These are phyloP conservation scores for Steccherinum ochraceum DNA, from an alignment of 768 basidiomycete genomes.

Conservation along the genomic window DNA sequence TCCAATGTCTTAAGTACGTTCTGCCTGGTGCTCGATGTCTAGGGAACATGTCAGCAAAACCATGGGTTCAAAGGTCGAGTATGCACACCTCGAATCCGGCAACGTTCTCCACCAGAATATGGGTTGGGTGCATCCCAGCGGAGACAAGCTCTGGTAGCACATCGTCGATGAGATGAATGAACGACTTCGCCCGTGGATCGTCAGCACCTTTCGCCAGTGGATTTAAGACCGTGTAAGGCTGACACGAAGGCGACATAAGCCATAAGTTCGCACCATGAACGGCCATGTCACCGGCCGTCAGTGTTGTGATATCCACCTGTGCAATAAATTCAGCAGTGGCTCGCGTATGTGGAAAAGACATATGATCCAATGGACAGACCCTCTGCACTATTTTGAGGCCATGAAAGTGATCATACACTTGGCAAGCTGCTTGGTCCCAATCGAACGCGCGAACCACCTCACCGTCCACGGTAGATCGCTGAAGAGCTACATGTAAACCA, in stretches of 20 bases:
- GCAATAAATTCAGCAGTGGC: neutral
- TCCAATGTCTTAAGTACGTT: slow-evolving; percentile 47
- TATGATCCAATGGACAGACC: slow-evolving; percentile 27
- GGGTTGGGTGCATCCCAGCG: slow-evolving; percentile 41
- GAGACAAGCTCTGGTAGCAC: slow-evolving; percentile 55
- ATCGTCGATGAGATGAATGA: slow-evolving; percentile 59
- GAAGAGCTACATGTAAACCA: slow-evolving; percentile 65
- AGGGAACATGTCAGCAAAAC: slow-evolving; percentile 6
- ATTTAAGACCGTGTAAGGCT: slow-evolving; percentile 79
- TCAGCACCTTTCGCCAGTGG: slow-evolving; percentile 60
- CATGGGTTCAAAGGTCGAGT: neutral
- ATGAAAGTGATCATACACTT: slow-evolving; percentile 62
- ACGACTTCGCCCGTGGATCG: slow-evolving; percentile 73
- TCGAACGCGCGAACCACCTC: slow-evolving; percentile 66
- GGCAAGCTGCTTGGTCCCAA: slow-evolving; percentile 73
- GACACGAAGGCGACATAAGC: slow-evolving; percentile 79
- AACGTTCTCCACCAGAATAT: slow-evolving; percentile 73
- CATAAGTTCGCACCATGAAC: slow-evolving; percentile 53
- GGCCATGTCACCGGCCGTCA: slow-evolving; percentile 44
- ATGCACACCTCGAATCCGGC: slow-evolving; percentile 69
- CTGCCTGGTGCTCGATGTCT: slow-evolving; percentile 62
- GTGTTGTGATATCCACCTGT: slow-evolving; percentile 49
- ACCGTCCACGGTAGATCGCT: slow-evolving; percentile 40
- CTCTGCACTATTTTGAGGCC: slow-evolving; percentile 41
- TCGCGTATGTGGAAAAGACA: neutral